Evolutionary conservation across 805 yeast species (phyloP).

Genomic region (Ogataea naganishii): DNA sequence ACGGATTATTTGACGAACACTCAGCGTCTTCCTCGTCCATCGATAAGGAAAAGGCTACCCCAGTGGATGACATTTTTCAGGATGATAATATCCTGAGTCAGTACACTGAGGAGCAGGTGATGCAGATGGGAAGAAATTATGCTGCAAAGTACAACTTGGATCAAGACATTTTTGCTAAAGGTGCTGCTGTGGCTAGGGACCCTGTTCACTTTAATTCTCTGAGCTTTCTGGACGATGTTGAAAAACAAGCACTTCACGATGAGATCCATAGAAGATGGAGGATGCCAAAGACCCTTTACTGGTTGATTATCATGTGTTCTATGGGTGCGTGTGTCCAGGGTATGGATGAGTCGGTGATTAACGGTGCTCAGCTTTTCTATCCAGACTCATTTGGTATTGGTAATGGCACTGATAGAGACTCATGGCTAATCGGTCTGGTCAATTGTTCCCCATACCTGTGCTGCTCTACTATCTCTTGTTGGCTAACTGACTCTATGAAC

Average conservation of each 20-base stretch:
- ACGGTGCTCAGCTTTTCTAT: slow-evolving; percentile 62
- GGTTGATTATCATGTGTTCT: slow-evolving; percentile 57
- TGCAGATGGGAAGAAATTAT: slow-evolving; percentile 62
- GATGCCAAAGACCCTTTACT: slow-evolving; percentile 37
- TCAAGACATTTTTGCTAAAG: slow-evolving; percentile 50
- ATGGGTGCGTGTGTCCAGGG: slow-evolving; percentile 77
- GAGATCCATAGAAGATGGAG: slow-evolving; percentile 41
- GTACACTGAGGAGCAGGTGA: slow-evolving; percentile 53
- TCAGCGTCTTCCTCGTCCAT: not conserved
- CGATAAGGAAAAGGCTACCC: slow-evolving; percentile 2
- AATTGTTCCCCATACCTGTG: slow-evolving; percentile 67
- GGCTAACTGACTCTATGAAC: slow-evolving; percentile 56
- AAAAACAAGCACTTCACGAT: slow-evolving; percentile 37
- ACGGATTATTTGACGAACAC: too few species aligned
- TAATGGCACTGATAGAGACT: slow-evolving; percentile 34
- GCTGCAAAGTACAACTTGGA: slow-evolving; percentile 49
- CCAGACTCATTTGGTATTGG: slow-evolving; percentile 47
- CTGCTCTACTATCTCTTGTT: slow-evolving; percentile 51
- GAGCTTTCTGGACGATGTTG: slow-evolving; percentile 46
- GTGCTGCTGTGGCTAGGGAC: slow-evolving; percentile 58
- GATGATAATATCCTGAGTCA: slow-evolving; percentile 42
- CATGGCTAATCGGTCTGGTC: slow-evolving; percentile 53
- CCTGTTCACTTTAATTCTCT: slow-evolving; percentile 52
- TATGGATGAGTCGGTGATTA: slow-evolving; percentile 70
- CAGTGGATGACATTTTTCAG: slow-evolving; percentile 2